Conservation (phyloP, 768 basidiomycete genomes). For the Termitomyces sp. region DNA sequence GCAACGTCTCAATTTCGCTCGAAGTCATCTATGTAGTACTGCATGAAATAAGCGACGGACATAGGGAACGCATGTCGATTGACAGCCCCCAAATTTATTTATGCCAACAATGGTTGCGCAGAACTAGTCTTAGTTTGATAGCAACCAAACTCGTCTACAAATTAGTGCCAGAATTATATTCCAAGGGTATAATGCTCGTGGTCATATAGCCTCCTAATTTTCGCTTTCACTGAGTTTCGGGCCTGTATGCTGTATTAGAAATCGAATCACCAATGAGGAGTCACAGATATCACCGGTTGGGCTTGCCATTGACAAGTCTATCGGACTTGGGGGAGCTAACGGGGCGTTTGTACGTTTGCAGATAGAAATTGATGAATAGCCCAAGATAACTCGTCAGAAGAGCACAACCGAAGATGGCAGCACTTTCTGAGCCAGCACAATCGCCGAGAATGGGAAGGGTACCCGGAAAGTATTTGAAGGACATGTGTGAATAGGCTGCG, state of each 20-base stretch:
- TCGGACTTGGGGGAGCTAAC: constrained; percentile 31
- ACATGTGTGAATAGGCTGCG: constrained; percentile 79
- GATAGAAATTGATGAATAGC: constrained; percentile 95
- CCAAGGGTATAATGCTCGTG: constrained; percentile 33
- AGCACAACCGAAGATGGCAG: constrained; percentile 85
- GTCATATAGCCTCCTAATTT: constrained; percentile 18
- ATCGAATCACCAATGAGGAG: not conserved
- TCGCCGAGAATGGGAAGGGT: constrained; percentile 66
- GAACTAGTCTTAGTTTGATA: constrained; percentile 4
- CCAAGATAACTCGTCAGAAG: constrained; percentile 88
- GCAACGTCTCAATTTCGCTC: not conserved
- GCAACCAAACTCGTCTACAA: constrained; percentile 18
- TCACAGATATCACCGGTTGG: constrained; percentile 30
- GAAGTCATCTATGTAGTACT: not conserved
- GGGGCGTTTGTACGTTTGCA: constrained; percentile 78
- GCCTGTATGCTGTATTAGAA: constrained; percentile 19
- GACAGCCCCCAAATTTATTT: not conserved
- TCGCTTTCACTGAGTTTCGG: constrained; percentile 25
- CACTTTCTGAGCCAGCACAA: constrained; percentile 85
- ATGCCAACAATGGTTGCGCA: constrained; percentile 5
- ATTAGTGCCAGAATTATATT: constrained; percentile 31
- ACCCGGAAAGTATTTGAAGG: constrained; percentile 52
- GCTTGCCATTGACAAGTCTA: constrained; percentile 38
- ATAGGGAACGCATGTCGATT: not conserved
- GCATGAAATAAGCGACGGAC: not conserved